Conservation (phyloP, 495 filamentous ascomycete species). For the Penicillium paradoxum region DNA sequence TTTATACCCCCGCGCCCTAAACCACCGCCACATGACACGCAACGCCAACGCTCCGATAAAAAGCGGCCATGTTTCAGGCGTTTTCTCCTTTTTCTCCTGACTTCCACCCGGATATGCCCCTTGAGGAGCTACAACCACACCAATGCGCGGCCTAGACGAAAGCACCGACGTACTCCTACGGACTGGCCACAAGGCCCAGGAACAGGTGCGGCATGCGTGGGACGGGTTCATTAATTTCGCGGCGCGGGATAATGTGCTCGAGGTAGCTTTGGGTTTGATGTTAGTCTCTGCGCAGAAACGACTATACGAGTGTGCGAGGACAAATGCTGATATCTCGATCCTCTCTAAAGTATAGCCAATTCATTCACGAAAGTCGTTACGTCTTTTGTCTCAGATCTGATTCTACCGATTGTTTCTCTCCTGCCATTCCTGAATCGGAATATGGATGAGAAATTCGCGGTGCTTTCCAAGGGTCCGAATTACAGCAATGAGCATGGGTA, state of each 20-base stretch:
- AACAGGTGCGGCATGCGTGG: constrained; percentile 43
- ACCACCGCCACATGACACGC: neutral
- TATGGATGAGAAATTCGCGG: constrained; percentile 70
- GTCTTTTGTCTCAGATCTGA: constrained; percentile 66
- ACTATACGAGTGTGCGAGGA: no score
- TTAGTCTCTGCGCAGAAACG: no score
- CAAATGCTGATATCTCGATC: neutral
- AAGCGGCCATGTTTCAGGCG: neutral
- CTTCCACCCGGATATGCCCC: neutral
- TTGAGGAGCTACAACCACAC: neutral
- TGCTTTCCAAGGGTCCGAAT: constrained; percentile 53
- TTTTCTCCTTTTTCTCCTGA: neutral
- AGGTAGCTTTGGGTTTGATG: constrained; percentile 74
- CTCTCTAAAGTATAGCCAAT: constrained; percentile 53
- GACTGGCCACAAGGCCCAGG: constrained; percentile 29
- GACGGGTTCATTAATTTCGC: constrained; percentile 66
- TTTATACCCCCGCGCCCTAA: neutral
- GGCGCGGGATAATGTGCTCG: constrained; percentile 68
- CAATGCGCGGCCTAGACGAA: constrained; percentile 33
- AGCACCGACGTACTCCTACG: constrained; percentile 20
- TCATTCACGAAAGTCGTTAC: constrained; percentile 70
- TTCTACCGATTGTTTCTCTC: constrained; percentile 64
- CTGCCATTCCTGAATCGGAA: constrained; percentile 66
- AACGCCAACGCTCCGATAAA: neutral
- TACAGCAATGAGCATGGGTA: constrained; percentile 48